A percentile compares a stretch with the other conserved stretches of the same genome.
Conservation (phyloP, 1,284 basidiomycete species). For the Ceratobasidium sp. region DNA sequence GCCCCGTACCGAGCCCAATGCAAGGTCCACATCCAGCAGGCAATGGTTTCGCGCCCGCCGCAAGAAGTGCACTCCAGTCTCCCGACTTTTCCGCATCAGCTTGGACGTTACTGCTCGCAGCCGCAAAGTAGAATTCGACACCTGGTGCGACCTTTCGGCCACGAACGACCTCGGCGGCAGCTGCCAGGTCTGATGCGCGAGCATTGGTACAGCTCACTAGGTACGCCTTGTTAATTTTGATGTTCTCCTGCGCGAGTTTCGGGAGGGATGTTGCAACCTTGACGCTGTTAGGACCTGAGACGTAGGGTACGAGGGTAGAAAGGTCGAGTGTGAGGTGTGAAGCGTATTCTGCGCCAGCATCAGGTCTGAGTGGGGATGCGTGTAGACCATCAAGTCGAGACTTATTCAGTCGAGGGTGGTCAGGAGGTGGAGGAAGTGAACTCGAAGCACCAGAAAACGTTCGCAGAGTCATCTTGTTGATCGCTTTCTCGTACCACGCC, state of each 20-base stretch:
- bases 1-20: conserved; percentile 93
- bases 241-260: conserved; percentile 74
- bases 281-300: conserved; percentile 97
- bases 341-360: conserved; percentile 83
- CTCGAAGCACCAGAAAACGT: conserved; percentile 69
- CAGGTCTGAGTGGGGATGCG: conserved; percentile 69
- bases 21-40: conserved; percentile 98
- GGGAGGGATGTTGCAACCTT: conserved; percentile 94
- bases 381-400: conserved; percentile 75
- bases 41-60: conserved; percentile 89
- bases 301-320: conserved; percentile 92
- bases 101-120: conserved; percentile 92
- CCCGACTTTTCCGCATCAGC: conserved; percentile 86
- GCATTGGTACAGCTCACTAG: conserved; percentile 99
- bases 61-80: conserved; percentile 88
- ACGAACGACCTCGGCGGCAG: conserved; percentile 88
- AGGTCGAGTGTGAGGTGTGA: conserved; percentile 93
- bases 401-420: conserved; percentile 90
- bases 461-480: conserved; percentile 81
- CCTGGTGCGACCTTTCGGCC: conserved; percentile 87
- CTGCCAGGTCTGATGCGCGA: conserved; percentile 92
- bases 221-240: conserved; percentile 96
- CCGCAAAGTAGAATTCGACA: conserved; percentile 98
- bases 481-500: conserved; percentile 86
- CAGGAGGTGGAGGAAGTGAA: conserved; percentile 73